Percentiles rank a stretch among this genome's conserved stretches.
Conservation (phyloP, 495 filamentous ascomycete genomes). For the Daldinia decipiens region DNA sequence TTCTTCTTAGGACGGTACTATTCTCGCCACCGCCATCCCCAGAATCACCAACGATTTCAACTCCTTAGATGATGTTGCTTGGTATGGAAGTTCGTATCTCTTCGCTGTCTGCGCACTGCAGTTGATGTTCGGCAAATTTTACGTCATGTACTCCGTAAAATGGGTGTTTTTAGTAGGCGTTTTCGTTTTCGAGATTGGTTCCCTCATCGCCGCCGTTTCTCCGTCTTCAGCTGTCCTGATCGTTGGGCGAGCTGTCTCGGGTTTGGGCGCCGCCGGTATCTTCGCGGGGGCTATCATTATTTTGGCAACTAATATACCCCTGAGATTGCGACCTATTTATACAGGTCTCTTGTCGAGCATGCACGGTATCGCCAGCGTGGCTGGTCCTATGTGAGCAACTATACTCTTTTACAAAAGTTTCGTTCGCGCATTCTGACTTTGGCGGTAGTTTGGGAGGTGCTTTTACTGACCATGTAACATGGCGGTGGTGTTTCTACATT, state of each 20-base stretch:
- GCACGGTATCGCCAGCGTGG: slow-evolving; percentile 27
- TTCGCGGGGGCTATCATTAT: slow-evolving; percentile 62
- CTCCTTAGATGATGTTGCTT: slow-evolving; percentile 58
- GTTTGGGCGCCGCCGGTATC: slow-evolving; percentile 56
- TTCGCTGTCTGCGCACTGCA: slow-evolving; percentile 56
- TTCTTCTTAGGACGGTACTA: slow-evolving; percentile 37
- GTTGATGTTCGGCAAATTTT: slow-evolving; percentile 61
- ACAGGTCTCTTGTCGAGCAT: slow-evolving; percentile 21
- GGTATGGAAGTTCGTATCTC: slow-evolving; percentile 65
- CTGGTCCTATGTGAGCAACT: slow-evolving; percentile 27
- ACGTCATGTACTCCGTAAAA: slow-evolving; percentile 59
- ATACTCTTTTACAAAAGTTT: neutral
- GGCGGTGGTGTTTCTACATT: slow-evolving; percentile 68
- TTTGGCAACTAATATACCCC: slow-evolving; percentile 48
- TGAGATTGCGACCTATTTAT: slow-evolving; percentile 47
- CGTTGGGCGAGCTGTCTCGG: slow-evolving; percentile 62
- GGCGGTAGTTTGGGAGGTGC: slow-evolving; percentile 63
- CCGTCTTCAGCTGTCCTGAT: slow-evolving; percentile 51
- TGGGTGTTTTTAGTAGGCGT: slow-evolving; percentile 54
- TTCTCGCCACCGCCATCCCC: slow-evolving; percentile 56
- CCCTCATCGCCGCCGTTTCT: slow-evolving; percentile 38
- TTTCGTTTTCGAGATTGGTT: slow-evolving; percentile 58
- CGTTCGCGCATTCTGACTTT: slow-evolving; percentile 13
- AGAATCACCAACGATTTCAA: slow-evolving; percentile 58
- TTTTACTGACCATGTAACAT: slow-evolving; percentile 70